Percentiles rank a stretch among this genome's conserved stretches.
These are phyloP conservation scores for Cantharellus anzutake DNA, from an alignment of 768 basidiomycete species.

Conservation along the genomic window DNA sequence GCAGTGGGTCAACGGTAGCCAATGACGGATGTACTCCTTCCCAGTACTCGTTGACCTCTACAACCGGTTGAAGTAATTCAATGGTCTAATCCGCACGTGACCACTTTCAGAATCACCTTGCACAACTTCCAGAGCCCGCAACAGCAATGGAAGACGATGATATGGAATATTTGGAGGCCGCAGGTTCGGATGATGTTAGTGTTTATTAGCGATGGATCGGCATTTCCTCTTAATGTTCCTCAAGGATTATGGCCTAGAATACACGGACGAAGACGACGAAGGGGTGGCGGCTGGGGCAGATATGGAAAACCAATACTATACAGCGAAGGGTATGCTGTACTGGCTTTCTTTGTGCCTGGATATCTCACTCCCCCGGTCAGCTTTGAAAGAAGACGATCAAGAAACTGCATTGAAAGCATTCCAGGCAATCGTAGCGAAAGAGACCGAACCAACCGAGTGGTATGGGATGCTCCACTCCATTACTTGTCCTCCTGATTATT, in stretches of 20 bases:
- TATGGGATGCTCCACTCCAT: conserved; percentile 14
- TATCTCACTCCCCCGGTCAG: conserved; percentile 13
- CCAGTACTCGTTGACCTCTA: too few relatives aligned
- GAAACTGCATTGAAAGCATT: conserved; percentile 87
- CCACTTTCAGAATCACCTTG: too few relatives aligned
- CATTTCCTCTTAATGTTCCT: conserved; percentile 1
- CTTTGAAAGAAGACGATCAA: conserved; percentile 85
- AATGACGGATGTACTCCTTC: too few relatives aligned
- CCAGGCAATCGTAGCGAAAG: conserved; percentile 65
- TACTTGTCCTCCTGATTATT: conserved; percentile 1
- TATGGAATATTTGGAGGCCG: conserved; percentile 77
- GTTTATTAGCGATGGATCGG: background rate
- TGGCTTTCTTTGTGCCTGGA: conserved; percentile 15
- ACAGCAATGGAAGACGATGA: conserved; percentile 75
- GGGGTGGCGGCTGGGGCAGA: conserved; percentile 65
- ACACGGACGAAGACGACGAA: conserved; percentile 70
- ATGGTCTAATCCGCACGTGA: too few relatives aligned
- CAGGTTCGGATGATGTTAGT: conserved; percentile 62
- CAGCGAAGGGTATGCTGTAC: conserved; percentile 40
- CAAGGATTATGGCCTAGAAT: conserved; percentile 86
- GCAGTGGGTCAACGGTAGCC: too few relatives aligned
- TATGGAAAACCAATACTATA: conserved; percentile 97
- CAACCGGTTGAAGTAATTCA: too few relatives aligned
- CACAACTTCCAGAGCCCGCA: background rate
- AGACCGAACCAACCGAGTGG: conserved; percentile 91